phyloP scores from a whole-genome alignment of 176 grass and related monocot species.

The Poa annua region DNA sequence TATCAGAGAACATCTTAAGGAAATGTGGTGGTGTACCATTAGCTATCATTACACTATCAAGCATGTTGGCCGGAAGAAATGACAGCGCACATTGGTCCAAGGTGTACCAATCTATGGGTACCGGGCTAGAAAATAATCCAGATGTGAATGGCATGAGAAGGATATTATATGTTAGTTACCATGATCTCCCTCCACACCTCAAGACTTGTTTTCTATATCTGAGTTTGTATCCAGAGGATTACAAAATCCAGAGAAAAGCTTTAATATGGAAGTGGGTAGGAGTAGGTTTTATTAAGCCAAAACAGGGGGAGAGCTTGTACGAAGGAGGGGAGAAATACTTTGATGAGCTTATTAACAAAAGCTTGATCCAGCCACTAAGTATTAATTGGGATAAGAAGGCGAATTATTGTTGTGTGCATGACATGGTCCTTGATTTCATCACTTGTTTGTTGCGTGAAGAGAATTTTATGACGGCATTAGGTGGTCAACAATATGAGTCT shows the following conservation, averaged over 20 bases:
- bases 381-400: no score
- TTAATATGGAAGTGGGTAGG: conserved; percentile 43
- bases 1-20: not conserved
- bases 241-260: not conserved
- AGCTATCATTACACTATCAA: conserved; percentile 28
- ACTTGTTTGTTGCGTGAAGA: conserved; percentile 30
- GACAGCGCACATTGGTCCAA: not conserved
- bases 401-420: not conserved
- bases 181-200: not conserved
- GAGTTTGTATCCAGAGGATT: conserved; percentile 25
- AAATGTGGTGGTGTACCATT: conserved; percentile 34
- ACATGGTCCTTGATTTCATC: conserved; percentile 40
- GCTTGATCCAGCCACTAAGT: not conserved
- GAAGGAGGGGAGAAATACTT: not conserved
- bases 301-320: not conserved
- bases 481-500: not conserved
- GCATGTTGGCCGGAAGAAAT: not conserved
- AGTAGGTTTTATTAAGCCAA: not conserved
- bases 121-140: not conserved
- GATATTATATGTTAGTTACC: not conserved
- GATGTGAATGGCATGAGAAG: conserved; percentile 13
- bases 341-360: conserved; percentile 17
- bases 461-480: conserved; percentile 5
- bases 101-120: conserved; percentile 13
- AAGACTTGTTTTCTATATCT: not conserved